Conservation (phyloP, 2,329 filamentous ascomycete species). For the Arthrobotrys entomopaga region DNA sequence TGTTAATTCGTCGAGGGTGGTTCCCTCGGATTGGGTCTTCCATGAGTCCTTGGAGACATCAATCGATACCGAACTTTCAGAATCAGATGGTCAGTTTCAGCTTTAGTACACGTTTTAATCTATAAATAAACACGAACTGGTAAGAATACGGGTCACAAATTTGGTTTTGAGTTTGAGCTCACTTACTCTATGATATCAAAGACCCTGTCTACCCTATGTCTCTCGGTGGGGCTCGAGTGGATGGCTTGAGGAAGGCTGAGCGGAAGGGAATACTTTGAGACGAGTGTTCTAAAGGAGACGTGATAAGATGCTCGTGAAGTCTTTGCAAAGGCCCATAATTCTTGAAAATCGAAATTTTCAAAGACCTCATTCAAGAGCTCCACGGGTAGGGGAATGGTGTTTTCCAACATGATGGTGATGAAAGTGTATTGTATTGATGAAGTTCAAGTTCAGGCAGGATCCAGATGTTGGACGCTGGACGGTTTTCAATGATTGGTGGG, state of each 20-base stretch:
- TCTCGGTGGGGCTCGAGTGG: not conserved
- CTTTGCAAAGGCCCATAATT: slow-evolving; percentile 22
- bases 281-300: not conserved
- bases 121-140: too few species aligned
- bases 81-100: not conserved
- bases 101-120: too few species aligned
- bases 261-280: slow-evolving; percentile 3
- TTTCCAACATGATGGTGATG: not conserved
- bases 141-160: not conserved
- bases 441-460: too few species aligned
- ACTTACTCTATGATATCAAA: slow-evolving; percentile 25
- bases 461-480: too few species aligned
- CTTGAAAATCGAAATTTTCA: not conserved
- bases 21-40: not conserved
- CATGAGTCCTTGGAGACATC: slow-evolving; percentile 17
- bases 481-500: too few species aligned
- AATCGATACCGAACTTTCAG: slow-evolving; percentile 21
- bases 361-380: slow-evolving; percentile 33
- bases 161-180: not conserved
- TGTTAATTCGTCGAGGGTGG: slow-evolving; percentile 1
- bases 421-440: too few species aligned
- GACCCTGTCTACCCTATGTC: not conserved
- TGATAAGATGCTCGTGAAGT: slow-evolving; percentile 19
- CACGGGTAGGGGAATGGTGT: slow-evolving; percentile 19
- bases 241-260: slow-evolving; percentile 22